Evolutionary conservation across 2,329 filamentous ascomycete species (phyloP), one percentile per base, ranked within the genome.

Genomic region (Cylindrodendrum hubeiense): DNA sequence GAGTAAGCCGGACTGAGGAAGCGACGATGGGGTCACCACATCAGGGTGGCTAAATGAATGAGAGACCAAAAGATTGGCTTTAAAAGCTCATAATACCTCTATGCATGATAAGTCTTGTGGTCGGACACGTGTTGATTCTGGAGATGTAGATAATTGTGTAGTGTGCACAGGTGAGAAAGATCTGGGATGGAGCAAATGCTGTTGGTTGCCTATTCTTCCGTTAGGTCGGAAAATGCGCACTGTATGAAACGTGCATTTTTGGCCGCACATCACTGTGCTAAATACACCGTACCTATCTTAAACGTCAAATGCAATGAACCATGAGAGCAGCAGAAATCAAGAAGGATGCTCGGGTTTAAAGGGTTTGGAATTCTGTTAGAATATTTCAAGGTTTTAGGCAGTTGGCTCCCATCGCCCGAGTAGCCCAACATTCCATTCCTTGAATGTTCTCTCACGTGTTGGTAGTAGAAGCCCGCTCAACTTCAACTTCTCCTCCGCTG

Each of bases 361-460:
- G 21, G 34, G 26, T 26, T 39, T 39, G 12, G 10, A 12, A 10
- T 28, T 10, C 22, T n/a, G 9, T 30, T 39, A 12, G 7, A 26
- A 15, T 51, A 9, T 37, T 43, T 52, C 24, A 21, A 8, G n/a
- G 43, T 44, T 17, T 62, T 9, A 54, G 10, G 22, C 37, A 30
- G 41, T 55, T 28, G 67, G 52, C 19, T 67, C 69, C 80, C 79
- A 81, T 53, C 78, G 74, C 46, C 86, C 83, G 64, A 93, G 74
- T 19, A 93, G 75, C 2, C 89, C 90, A 5, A 93, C 89, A 26
- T 85, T 84, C 91, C 91, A 94, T n/a, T 85, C 86, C 74, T 87
- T 83, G 69, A 92, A 91, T 28, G 71, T 79, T 60, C 88, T 83
- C 64, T 90, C 87, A 9, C 80, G 80, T 0, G 69, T 74, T 2